Base-by-base conservation (phyloP, 345 rosid genomes). In the Linum tenue region DNA sequence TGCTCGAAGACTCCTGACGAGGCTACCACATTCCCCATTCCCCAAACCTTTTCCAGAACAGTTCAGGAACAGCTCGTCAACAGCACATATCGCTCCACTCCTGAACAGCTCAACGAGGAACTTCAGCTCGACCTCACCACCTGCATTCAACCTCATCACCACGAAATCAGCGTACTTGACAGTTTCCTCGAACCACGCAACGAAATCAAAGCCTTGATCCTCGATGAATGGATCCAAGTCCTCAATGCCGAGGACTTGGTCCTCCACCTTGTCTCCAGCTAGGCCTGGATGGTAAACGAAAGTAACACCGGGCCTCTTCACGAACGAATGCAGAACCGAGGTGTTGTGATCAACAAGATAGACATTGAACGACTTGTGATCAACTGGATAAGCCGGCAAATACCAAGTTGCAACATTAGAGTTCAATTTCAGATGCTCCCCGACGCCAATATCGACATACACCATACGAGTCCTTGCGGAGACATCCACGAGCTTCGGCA, bases 251-350 rank as follows among this genome's bases (percentile, higher is more conserved):
- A 56, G 55, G 51, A 55, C 59, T 3, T 65, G 56, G 68, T 51
- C 61, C 0, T 51, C 41, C 2, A 63, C 65, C 48, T 77, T 79
- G 2, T 66, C 67, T 58, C 79, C 84, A 22, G 81, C 81, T 0
- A 92, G 92, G 39, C 82, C 98, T 0, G 98, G 98, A 65, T 86
- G 80, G 71, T 92, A 89, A 65, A 92, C 75, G 67, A 92, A 89
- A 71, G 85, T 83, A 7, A 84, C 70, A 7, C 97, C 94, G 0
- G 95, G 87, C 55, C 72, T 80, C 70, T 84, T 84, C 48, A 89
- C 85, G 56, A 80, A 82, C 15, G 88, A 82, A 17, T 85, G 86
- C 77, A 92, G 75, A 37, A 85, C 80, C 0, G 95, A 89, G 39
- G 92, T 73, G 70, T 89, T 89, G 65, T 89, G 94, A 68, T 89